phyloP scores from a whole-genome alignment of 768 basidiomycete species.

The Psilocybe sp. region DNA sequence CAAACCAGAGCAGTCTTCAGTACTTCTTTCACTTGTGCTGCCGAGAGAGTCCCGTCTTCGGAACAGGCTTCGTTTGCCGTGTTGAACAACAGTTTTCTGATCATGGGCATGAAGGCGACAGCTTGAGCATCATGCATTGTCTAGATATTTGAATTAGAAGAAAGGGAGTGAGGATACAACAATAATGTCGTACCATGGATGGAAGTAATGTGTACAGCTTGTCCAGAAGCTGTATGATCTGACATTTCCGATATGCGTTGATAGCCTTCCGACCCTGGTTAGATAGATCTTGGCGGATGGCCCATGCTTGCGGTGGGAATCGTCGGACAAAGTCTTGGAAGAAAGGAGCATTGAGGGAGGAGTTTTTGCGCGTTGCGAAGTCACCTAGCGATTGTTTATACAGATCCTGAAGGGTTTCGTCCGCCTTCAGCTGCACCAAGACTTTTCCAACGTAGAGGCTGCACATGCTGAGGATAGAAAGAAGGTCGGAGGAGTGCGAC shows the following conservation, averaged over 20 bases:
- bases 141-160: constrained; percentile 12
- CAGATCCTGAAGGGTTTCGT: constrained; percentile 42
- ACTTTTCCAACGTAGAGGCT: constrained; percentile 68
- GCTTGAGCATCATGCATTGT: constrained; percentile 35
- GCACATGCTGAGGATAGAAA: constrained; percentile 64
- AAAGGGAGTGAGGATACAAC: background rate
- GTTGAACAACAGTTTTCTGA: constrained; percentile 49
- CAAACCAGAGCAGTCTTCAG: constrained; percentile 66
- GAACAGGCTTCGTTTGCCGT: constrained; percentile 47
- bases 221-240: constrained; percentile 72
- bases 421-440: constrained; percentile 36
- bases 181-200: constrained; percentile 36
- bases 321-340: constrained; percentile 77
- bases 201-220: constrained; percentile 56
- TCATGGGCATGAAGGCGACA: constrained; percentile 43
- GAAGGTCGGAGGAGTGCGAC: constrained; percentile 55
- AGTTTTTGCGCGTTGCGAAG: constrained; percentile 79
- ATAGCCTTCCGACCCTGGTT: constrained; percentile 54
- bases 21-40: constrained; percentile 75
- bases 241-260: constrained; percentile 75
- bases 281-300: constrained; percentile 57
- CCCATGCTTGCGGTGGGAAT: constrained; percentile 64
- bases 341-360: constrained; percentile 67
- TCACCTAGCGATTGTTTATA: constrained; percentile 72
- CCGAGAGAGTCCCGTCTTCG: constrained; percentile 43